Base-by-base conservation (phyloP, 345 rosid genomes). In the Populus deltoides region DNA sequence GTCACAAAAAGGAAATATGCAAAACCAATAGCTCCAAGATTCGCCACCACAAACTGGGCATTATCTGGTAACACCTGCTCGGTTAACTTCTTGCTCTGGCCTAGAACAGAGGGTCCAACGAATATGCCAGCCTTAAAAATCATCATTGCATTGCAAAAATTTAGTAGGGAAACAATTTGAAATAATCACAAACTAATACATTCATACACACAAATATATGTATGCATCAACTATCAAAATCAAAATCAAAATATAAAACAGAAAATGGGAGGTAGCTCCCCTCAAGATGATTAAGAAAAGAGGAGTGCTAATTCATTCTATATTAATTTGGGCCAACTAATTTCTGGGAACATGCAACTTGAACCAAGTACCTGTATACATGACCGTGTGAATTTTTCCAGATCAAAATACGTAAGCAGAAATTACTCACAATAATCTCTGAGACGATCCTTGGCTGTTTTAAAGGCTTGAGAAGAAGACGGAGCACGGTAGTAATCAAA, bases 21-120 rank as follows among this genome's bases (percentile, higher is more conserved):
- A 11, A 77, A 41, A 18, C 81, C 78, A 59, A 81, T 61, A 0
- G 74, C 9, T 63, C 84, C 97, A 2, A 93, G 1, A 77, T 90
- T 94, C 76, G 73, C 83, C 4, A 86, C 25, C 41, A 93, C 72
- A 74, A 81, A 89, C 36, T 77, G 68, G 1, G 88, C 80, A 22
- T 82, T 78, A 0, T 81, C 88, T 5, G 97, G 94, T 57, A 88
- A 86, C 8, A 87, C 5, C 3, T 29, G 25, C 27, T 66, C 66
- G 7, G 77, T 41, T 66, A 90, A 89, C 7, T 49, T 76, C 70
- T 71, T 31, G 86, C 68, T 90, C 31, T 79, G 80, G 13, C 97
- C 94, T 1, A 94, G 75, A 76, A 92, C 33, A 0, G 98, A 93
- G 1, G 98, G 97, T 84, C 98, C 98, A 25, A 95, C 51, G 65